Evolutionary conservation across 2,329 filamentous ascomycete genomes (phyloP), one percentile per base, ranked within the genome.

Genomic region (Sordariomycetes sp.): DNA sequence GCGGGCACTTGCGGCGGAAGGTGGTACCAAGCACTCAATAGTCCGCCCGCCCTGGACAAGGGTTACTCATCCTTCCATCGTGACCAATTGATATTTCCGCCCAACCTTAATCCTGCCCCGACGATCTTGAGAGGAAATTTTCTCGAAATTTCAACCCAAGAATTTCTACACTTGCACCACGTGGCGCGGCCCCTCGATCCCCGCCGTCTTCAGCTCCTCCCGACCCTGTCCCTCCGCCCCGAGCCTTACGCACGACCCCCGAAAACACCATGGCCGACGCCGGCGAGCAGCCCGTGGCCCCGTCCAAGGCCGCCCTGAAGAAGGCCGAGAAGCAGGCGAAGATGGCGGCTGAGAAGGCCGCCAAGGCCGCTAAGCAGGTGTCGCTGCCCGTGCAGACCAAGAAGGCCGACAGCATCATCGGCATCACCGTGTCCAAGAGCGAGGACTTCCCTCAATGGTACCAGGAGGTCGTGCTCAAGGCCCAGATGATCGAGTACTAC

Each of bases 401-500:
- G 73, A 82, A 83, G 72, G 65, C 72, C 10, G 80, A 82, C 67
- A 80, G 84, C 62, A 82, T 95, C 62, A 95, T 94, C 65, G 91
- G 91, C 62, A 96, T 96, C 66, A 94, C 91, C 61, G 84, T 87
- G 60, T 79, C 81, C 62, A 97, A 96, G 74, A 77, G 86, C 54
- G 86, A 88, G 53, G 90, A 97, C 74, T 94, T 99, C 69, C 80
- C 89, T 55, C 84, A 85, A 72, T 99, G 94, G 94, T 99, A 99
- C 74, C 90, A 96, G 74, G 92, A 99, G 74, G 89, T 97, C 60
- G 87, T 99, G 58, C 85, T 91, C 67, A 99, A 99, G 81, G 89
- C 90, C 65, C 90, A 96, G 70, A 89, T 99, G 87, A 86, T 97
- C 65, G 91, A 96, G 67, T 99, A 96, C 81, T 97, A 96, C 69